Evolutionary conservation across 495 filamentous ascomycete genomes (phyloP).

Genomic region (Talaromyces borbonicus): DNA sequence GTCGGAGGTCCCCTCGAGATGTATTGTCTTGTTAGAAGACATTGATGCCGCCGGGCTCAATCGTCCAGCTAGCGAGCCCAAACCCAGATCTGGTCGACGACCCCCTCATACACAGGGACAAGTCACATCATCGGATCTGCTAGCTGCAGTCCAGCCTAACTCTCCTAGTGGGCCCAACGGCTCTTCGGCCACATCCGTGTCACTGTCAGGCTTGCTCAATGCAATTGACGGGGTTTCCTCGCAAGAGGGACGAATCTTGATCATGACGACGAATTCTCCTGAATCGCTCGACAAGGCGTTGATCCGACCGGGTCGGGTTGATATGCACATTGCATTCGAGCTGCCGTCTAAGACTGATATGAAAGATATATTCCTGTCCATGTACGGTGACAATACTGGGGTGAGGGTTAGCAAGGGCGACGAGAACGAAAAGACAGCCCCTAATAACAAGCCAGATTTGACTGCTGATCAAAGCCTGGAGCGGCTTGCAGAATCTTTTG

Average conservation of each 20-base stretch:
- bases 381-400: conserved; percentile 37
- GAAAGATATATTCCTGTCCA: conserved; percentile 51
- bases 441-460: no score
- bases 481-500: conserved; percentile 46
- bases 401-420: conserved; percentile 1
- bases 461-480: conserved; percentile 2
- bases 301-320: conserved; percentile 66
- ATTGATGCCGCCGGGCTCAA: conserved; percentile 57
- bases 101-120: no score
- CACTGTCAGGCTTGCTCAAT: conserved; percentile 68
- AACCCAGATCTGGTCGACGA: conserved; percentile 11
- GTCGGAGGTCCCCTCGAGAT: conserved; percentile 46
- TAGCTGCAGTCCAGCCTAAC: no score
- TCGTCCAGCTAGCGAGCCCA: conserved; percentile 22
- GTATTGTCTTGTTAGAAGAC: conserved; percentile 59
- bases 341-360: conserved; percentile 52
- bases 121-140: no score
- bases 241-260: conserved; percentile 68
- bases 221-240: conserved; percentile 75
- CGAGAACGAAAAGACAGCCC: not conserved
- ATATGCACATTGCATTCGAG: conserved; percentile 57
- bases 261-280: conserved; percentile 76
- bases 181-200: conserved; percentile 30
- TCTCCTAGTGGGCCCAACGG: no score
- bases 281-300: conserved; percentile 66